These are phyloP conservation scores for Herpetospermum pedunculosum DNA, from an alignment of 306 rosid genomes.

Conservation along the genomic window DNA sequence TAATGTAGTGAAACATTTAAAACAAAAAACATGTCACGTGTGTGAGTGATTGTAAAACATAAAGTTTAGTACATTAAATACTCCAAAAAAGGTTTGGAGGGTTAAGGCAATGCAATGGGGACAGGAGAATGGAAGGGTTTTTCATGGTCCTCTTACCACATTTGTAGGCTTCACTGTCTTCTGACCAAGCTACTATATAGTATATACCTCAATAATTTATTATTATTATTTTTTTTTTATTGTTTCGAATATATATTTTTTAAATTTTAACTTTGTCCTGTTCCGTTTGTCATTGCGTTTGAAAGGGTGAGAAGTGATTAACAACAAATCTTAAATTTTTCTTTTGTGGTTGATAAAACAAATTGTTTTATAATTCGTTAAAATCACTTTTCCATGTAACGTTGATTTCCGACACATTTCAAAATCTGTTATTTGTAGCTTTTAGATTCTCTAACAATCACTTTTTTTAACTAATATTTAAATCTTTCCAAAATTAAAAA, in stretches of 20 bases:
- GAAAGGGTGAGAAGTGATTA: no score
- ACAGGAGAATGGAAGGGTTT: not conserved
- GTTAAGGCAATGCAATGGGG: not conserved
- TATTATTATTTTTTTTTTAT: not conserved
- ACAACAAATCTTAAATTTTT: no score
- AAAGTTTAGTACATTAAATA: conserved; percentile 2
- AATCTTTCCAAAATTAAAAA: no score
- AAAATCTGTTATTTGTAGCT: no score
- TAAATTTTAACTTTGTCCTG: no score
- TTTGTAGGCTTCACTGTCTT: conserved; percentile 3
- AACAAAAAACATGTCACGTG: conserved; percentile 5
- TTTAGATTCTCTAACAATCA: no score
- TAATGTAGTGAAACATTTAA: not conserved
- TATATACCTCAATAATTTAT: not conserved
- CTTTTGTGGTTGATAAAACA: no score
- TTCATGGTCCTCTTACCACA: conserved; percentile 5
- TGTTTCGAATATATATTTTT: not conserved
- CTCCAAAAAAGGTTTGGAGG: not conserved
- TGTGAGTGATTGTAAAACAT: not conserved
- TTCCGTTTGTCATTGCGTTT: no score
- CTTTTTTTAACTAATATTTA: no score
- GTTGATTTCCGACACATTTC: no score
- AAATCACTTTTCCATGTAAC: no score
- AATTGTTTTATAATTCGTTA: no score
- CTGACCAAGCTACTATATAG: not conserved